Evolutionary conservation across 352 stramenopile species (phyloP).

Genomic region (Pythium dissimile): DNA sequence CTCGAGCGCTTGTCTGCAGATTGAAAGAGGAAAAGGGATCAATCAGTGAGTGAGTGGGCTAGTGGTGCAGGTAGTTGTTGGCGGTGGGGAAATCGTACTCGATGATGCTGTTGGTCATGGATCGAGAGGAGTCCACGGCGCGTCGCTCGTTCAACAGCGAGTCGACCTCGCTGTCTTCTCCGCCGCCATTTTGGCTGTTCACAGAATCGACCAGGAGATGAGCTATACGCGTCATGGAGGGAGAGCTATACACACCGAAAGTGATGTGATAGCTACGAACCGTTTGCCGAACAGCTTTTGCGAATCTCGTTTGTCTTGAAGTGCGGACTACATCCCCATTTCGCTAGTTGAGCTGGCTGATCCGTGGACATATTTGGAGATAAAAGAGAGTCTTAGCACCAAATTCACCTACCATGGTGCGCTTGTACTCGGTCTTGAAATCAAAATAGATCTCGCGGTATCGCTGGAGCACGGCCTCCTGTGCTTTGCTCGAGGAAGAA

Average conservation of each 20-base stretch:
- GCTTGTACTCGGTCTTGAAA: constrained; percentile 93
- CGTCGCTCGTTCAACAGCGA: constrained; percentile 77
- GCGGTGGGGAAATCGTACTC: constrained; percentile 33
- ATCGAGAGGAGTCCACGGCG: constrained; percentile 73
- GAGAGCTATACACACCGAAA: neutral
- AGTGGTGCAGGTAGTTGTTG: neutral
- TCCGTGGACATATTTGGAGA: neutral
- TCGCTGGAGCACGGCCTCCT: constrained; percentile 89
- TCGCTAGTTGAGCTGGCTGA: no score
- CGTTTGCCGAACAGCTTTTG: constrained; percentile 81
- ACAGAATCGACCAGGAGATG: no score
- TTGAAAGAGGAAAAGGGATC: constrained; percentile 27
- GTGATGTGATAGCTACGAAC: constrained; percentile 33
- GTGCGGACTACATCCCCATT: no score
- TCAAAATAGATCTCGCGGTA: constrained; percentile 97
- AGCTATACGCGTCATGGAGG: neutral
- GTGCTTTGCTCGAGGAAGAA: constrained; percentile 67
- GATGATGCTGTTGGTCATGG: constrained; percentile 81
- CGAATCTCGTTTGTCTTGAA: constrained; percentile 82
- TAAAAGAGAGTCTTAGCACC: no score
- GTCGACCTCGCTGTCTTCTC: constrained; percentile 72
- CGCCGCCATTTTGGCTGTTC: constrained; percentile 47
- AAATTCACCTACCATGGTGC: constrained; percentile 54
- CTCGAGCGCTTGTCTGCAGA: constrained; percentile 68
- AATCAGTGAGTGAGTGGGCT: constrained; percentile 18